Percentiles rank a stretch among this genome's conserved stretches.
phyloP scores from a whole-genome alignment of 2,329 filamentous ascomycete genomes.

The Pestalotiopsis sp. region DNA sequence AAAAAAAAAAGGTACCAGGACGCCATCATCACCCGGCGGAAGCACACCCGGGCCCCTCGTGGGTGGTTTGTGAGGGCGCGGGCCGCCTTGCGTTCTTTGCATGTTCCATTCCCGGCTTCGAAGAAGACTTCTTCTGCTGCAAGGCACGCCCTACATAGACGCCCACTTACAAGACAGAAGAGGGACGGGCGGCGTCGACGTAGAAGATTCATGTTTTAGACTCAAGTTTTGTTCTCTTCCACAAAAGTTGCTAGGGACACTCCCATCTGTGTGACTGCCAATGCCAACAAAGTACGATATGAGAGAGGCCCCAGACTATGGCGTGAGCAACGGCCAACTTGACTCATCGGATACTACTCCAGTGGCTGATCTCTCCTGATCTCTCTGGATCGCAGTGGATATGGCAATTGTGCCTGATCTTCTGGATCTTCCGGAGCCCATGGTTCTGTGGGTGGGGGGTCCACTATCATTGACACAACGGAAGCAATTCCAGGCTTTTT shows the following conservation, averaged over 20 bases:
- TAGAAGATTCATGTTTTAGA: neutral
- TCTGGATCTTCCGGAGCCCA: neutral
- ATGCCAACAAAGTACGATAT: neutral
- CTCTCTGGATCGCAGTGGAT: neutral
- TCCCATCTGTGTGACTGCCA: neutral
- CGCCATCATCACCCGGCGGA: neutral
- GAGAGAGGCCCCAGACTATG: neutral
- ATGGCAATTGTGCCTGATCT: neutral
- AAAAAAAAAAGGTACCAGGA: neutral
- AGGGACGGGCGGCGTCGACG: neutral
- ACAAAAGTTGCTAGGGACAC: neutral
- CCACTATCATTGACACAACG: neutral
- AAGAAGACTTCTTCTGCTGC: neutral
- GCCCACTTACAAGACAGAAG: neutral
- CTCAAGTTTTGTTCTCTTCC: neutral
- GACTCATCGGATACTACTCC: neutral
- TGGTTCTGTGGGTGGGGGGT: neutral
- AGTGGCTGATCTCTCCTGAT: neutral
- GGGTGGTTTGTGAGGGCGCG: neutral
- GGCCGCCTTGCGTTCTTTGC: conserved; percentile 8
- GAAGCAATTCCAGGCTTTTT: neutral
- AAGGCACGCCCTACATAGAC: neutral
- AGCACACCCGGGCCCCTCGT: neutral
- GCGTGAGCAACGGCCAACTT: neutral
- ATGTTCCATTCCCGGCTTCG: neutral